Base-by-base conservation (phyloP, 164 flowering plant genomes). In the Dillenia turbinata region DNA sequence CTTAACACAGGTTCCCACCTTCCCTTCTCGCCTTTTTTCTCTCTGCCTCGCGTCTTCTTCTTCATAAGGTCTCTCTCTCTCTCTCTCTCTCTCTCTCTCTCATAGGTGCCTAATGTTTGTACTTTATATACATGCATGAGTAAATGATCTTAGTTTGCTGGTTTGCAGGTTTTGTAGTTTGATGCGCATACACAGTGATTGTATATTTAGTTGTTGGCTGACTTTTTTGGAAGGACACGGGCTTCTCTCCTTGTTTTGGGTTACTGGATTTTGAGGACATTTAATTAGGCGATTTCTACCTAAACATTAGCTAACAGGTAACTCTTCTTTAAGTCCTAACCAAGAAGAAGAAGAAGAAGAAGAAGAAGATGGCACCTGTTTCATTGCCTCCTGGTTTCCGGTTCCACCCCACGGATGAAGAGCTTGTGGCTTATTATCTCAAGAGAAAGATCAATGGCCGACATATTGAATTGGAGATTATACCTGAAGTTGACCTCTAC, bases 401-500 rank as follows among this genome's bases (percentile, higher is more conserved):
- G 9, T 84, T 84, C 61, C 88, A 84, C 40, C 84, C 88, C 0
- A 81, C 88, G 0, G 88, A 84, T 19, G 89, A 84, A 40, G 89
- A 84, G 54, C 81, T 84, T 9, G 86, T 84, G 0, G 78, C 83
- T 11, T 84, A 84, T 70, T 84, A 84, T 53, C 85, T 84, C 17
- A 82, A 75, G 45, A 65, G 86, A 48, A 84, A 84, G 74, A 84
- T 82, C 60, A 84, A 84, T 43, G 83, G 85, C 4, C 76, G 71
- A 7, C 65, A 72, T 60, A 84, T 84, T 49, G 89, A 84, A 11
- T 72, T 84, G 8, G 89, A 84, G 65, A 62, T 84, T 76, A 84
- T 84, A 52, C 86, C 86, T 15, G 89, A 84, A 77, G 80, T 84
- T 62, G 89, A 84, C 79, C 85, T 84, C 48, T 84, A 84, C 78